phyloP scores from a whole-genome alignment of 108 stramenopile species.

The Nitzschia sp. region DNA sequence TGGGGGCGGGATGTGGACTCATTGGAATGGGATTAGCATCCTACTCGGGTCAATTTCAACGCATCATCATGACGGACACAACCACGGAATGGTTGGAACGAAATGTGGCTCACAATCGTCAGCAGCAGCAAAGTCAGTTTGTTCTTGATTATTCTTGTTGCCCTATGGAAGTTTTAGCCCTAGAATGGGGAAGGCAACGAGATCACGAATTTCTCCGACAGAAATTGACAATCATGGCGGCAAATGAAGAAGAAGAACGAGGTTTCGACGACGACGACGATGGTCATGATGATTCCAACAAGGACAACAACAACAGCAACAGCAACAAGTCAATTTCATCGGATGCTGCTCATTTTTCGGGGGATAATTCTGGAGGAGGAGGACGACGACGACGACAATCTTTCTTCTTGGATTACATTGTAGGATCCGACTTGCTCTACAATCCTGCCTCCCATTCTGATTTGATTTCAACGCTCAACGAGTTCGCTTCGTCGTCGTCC shows the following conservation, averaged over 20 bases:
- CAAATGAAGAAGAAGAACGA: too few species aligned
- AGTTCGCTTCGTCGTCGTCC: background rate
- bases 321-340: too few species aligned
- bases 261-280: background rate
- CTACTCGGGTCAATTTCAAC: background rate
- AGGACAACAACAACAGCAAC: too few species aligned
- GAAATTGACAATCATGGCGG: background rate
- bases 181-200: background rate
- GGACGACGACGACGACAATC: too few species aligned
- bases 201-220: background rate
- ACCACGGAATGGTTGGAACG: background rate
- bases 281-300: background rate
- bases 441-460: background rate
- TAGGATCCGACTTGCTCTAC: background rate
- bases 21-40: background rate
- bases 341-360: background rate
- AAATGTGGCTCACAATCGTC: background rate
- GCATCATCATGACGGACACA: background rate
- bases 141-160: too few species aligned
- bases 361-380: background rate
- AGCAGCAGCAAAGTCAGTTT: too few species aligned
- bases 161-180: background rate
- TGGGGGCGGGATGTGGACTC: conserved; percentile 1
- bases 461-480: background rate
- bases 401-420: conserved; percentile 1